A percentile compares a stretch with the other conserved stretches of the same genome.
Evolutionary conservation across 352 stramenopile species (phyloP).

Genomic region (Thraustotheca clavata): DNA sequence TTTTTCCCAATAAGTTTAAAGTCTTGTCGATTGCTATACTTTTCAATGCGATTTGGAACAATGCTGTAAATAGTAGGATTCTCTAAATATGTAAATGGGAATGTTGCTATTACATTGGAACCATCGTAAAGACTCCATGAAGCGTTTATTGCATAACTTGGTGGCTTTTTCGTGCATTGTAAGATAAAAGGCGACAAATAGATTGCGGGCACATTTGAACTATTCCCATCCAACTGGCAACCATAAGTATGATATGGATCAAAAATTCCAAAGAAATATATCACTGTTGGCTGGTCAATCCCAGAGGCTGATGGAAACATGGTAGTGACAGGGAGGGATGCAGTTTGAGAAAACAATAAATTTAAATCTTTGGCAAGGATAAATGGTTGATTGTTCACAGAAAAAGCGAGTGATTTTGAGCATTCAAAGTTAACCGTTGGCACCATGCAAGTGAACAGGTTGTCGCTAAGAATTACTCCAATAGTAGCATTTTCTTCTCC

Average conservation of each 20-base stretch:
- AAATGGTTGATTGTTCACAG: too few species aligned
- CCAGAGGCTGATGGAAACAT: too few species aligned
- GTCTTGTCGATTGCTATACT: neutral
- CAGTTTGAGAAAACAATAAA: too few species aligned
- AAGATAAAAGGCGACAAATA: neutral
- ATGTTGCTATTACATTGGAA: neutral
- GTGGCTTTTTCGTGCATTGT: neutral
- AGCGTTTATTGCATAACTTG: neutral
- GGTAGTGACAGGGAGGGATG: too few species aligned
- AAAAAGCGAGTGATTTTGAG: too few species aligned
- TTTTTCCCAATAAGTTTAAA: neutral
- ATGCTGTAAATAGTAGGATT: neutral
- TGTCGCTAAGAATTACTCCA: too few species aligned
- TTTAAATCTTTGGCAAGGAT: too few species aligned
- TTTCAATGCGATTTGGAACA: neutral
- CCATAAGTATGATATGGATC: neutral
- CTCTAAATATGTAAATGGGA: neutral
- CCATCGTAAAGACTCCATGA: neutral
- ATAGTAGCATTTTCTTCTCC: too few species aligned
- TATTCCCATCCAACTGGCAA: neutral
- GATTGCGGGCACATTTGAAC: neutral
- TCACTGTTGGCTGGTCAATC: too few species aligned
- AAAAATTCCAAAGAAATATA: slow-evolving; percentile 8
- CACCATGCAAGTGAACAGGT: too few species aligned
- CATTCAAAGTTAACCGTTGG: too few species aligned